These are phyloP conservation scores for Boletus sp. DNA, from an alignment of 768 basidiomycete species.

Conservation along the genomic window DNA sequence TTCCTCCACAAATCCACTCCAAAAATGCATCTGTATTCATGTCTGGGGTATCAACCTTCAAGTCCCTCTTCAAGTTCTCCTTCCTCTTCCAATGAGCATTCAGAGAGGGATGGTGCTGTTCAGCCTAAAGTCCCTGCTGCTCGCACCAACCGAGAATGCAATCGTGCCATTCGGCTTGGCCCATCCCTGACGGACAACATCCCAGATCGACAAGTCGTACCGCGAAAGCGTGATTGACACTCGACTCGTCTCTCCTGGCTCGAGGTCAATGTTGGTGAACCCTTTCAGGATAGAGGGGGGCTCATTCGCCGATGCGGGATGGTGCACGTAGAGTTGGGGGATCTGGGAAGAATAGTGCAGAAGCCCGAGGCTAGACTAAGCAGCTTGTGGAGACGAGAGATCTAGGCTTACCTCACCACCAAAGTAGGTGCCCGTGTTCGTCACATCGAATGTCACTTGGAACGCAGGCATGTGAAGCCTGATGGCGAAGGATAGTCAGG, in stretches of 20 bases:
- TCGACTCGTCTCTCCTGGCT: conserved; percentile 42
- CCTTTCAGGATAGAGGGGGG: conserved; percentile 72
- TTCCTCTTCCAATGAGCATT: neutral
- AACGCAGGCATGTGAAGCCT: conserved; percentile 68
- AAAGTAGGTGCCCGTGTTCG: conserved; percentile 56
- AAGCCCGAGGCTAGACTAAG: neutral
- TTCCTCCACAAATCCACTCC: neutral
- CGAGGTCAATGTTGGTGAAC: conserved; percentile 56
- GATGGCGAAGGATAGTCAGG: neutral
- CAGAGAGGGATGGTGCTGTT: conserved; percentile 34
- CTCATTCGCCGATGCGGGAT: conserved; percentile 58
- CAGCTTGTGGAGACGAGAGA: neutral
- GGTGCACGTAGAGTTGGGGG: conserved; percentile 73
- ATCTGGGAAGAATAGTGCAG: conserved; percentile 38
- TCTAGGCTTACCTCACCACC: conserved; percentile 59
- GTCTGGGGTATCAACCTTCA: neutral
- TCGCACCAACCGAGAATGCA: conserved; percentile 61
- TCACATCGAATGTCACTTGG: conserved; percentile 58
- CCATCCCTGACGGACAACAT: conserved; percentile 72
- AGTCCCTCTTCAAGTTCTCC: neutral
- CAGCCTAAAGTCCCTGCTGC: conserved; percentile 61
- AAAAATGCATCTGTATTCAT: neutral
- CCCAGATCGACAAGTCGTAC: conserved; percentile 76
- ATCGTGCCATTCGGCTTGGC: conserved; percentile 61
- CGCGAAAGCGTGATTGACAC: conserved; percentile 60